These are phyloP conservation scores for Lipomyces orientalis DNA, from an alignment of 805 yeast genomes.

Conservation along the genomic window DNA sequence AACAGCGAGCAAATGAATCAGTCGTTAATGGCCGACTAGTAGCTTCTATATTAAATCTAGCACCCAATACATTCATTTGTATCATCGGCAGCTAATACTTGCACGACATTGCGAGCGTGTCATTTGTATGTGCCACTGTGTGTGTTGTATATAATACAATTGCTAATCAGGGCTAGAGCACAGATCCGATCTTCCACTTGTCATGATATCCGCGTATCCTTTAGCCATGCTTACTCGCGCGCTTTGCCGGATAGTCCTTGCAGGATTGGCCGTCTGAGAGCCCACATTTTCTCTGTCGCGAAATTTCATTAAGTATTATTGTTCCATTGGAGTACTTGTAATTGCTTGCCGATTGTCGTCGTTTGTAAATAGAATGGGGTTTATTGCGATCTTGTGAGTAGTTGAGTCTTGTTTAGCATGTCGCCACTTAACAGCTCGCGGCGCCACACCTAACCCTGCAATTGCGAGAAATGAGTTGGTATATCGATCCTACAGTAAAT, in stretches of 20 bases:
- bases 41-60: not conserved
- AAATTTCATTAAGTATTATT: not conserved
- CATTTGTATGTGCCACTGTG: not conserved
- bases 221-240: not conserved
- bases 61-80: not conserved
- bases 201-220: not conserved
- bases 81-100: not conserved
- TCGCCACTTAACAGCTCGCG: no score
- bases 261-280: not conserved
- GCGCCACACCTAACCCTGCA: no score
- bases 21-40: conserved; percentile 22
- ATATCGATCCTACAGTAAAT: no score
- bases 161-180: not conserved
- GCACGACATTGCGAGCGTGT: not conserved
- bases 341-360: not conserved
- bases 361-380: not conserved
- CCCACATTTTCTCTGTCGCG: not conserved
- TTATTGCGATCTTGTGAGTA: no score
- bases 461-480: no score
- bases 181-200: not conserved
- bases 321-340: not conserved
- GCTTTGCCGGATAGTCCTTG: not conserved
- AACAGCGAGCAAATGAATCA: conserved; percentile 33
- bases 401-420: no score
- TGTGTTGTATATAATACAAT: not conserved